Percentiles rank a stretch among this genome's conserved stretches.
Evolutionary conservation across 208 protist species (phyloP).

Genomic region (Wallacemonas sp.): DNA sequence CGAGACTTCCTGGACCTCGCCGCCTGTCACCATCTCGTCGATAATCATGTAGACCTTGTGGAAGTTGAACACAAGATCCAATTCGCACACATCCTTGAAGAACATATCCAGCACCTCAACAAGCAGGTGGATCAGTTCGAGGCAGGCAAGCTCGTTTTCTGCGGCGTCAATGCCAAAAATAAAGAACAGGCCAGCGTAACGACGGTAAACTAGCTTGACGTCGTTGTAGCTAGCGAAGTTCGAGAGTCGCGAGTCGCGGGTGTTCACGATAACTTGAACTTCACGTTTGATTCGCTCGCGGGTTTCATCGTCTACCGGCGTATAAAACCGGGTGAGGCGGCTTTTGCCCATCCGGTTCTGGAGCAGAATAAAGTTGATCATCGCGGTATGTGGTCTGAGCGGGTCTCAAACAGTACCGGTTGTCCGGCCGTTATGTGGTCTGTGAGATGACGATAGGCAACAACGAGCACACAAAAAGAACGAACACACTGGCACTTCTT

Average conservation of each 20-base stretch:
- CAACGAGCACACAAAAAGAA: not conserved
- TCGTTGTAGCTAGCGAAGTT: slow-evolving; percentile 97
- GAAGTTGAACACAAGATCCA: slow-evolving; percentile 99
- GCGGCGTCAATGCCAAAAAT: slow-evolving; percentile 96
- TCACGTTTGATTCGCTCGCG: slow-evolving; percentile 94
- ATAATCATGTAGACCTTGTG: slow-evolving; percentile 98
- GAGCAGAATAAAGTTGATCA: slow-evolving; percentile 99
- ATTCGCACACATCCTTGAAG: slow-evolving; percentile 99
- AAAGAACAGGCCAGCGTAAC: slow-evolving; percentile 99
- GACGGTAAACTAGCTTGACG: slow-evolving; percentile 97
- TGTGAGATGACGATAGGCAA: not conserved
- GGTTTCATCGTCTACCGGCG: slow-evolving; percentile 93
- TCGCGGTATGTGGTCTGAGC: no score
- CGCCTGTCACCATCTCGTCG: slow-evolving; percentile 98
- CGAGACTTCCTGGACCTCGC: slow-evolving; percentile 98
- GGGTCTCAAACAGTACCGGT: no score
- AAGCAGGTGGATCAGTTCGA: slow-evolving; percentile 99
- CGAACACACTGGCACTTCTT: no score
- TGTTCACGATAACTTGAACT: slow-evolving; percentile 95
- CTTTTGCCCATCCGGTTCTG: slow-evolving; percentile 99
- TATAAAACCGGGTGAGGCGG: slow-evolving; percentile 98
- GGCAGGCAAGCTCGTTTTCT: slow-evolving; percentile 98
- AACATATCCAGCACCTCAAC: slow-evolving; percentile 98
- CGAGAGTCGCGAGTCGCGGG: slow-evolving; percentile 92
- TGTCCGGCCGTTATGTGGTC: no score